A percentile compares a stretch with the other conserved stretches of the same genome.
phyloP scores from a whole-genome alignment of 169 alveolate species.

The Plasmodium knowlesi region DNA sequence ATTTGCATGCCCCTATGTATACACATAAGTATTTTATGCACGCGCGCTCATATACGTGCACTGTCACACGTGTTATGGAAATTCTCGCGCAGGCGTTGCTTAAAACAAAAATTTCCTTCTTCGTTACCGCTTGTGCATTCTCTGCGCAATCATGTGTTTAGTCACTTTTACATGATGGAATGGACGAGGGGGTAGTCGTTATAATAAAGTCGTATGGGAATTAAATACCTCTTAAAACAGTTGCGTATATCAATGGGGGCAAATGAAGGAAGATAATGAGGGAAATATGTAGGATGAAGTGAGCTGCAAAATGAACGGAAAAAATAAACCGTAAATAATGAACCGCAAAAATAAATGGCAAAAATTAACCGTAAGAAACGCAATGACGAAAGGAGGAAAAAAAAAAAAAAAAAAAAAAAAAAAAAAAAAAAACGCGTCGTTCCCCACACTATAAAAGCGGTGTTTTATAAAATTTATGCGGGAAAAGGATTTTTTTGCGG shows the following conservation, averaged over 20 bases:
- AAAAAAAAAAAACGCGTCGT: neutral
- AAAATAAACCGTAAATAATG: no score
- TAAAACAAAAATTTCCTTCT: neutral
- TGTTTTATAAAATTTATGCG: neutral
- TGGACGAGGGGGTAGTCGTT: neutral
- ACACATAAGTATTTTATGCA: neutral
- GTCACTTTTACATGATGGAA: neutral
- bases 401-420: neutral
- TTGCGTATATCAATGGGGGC: neutral
- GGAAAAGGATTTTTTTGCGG: neutral
- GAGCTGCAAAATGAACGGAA: neutral
- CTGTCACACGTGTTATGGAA: neutral
- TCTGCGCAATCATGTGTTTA: neutral
- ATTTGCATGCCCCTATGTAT: neutral
- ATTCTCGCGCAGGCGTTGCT: neutral
- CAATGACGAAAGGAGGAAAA: neutral
- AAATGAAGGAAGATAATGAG: neutral
- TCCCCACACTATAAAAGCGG: neutral
- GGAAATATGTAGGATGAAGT: neutral
- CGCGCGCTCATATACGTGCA: neutral
- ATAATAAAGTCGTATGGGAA: neutral
- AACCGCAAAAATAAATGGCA: neutral
- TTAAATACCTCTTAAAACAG: neutral
- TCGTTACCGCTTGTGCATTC: neutral
- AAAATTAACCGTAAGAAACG: no score